Conservation (phyloP, 306 rosid species). For the Carpinus fangiana region DNA sequence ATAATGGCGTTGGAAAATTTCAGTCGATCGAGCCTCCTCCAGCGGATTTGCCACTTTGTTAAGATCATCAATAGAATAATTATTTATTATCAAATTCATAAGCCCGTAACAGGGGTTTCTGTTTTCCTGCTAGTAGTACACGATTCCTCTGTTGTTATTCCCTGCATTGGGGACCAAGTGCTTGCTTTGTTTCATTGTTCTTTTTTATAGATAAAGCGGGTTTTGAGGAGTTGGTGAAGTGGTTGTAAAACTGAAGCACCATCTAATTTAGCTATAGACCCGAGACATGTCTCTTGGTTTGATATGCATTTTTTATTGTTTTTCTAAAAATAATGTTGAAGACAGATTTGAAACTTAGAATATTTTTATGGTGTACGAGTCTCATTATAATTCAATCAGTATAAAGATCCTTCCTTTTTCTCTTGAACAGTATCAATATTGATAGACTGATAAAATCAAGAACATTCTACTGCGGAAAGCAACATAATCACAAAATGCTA, state of each 20-base stretch:
- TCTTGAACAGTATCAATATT: not conserved
- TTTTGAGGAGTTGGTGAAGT: conserved; percentile 19
- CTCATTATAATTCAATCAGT: not conserved
- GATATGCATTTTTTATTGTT: conserved; percentile 4
- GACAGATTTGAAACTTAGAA: conserved; percentile 14
- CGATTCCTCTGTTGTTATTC: conserved; percentile 28
- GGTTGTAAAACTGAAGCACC: conserved; percentile 17
- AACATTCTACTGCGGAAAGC: not conserved
- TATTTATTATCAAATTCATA: not conserved
- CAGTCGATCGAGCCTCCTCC: conserved; percentile 79
- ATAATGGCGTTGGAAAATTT: conserved; percentile 68
- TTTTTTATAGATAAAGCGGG: conserved; percentile 37
- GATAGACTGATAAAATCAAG: not conserved
- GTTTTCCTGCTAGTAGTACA: conserved; percentile 24
- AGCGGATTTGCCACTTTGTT: conserved; percentile 69
- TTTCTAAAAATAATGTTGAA: conserved; percentile 6
- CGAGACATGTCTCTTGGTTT: conserved; percentile 25
- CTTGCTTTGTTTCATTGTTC: conserved; percentile 28
- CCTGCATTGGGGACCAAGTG: conserved; percentile 54
- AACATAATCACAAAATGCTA: not conserved
- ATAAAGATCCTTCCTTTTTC: not conserved
- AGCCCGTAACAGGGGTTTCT: conserved; percentile 31
- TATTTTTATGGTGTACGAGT: not conserved
- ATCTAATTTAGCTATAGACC: conserved; percentile 23
- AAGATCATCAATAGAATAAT: conserved; percentile 14